Percentiles rank a stretch among this genome's conserved stretches.
These are phyloP conservation scores for Cicer arietinum DNA, from an alignment of 306 rosid genomes.

Conservation along the genomic window DNA sequence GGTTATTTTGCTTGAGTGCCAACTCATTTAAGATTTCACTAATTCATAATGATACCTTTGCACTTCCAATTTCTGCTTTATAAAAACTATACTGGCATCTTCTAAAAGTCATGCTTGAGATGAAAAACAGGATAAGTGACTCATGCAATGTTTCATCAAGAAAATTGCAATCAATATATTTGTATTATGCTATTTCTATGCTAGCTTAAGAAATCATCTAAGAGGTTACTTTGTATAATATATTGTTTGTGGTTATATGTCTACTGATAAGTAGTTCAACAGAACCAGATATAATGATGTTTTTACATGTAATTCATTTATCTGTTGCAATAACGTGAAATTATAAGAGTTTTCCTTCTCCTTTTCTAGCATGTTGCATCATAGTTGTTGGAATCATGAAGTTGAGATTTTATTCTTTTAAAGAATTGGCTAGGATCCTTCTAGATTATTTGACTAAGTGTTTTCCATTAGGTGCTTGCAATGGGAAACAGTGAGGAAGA, in stretches of 20 bases:
- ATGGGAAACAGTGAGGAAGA: constrained; percentile 86
- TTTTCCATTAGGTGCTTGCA: constrained; percentile 33
- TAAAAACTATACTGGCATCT: background rate
- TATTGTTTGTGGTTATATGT: background rate
- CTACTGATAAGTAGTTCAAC: background rate
- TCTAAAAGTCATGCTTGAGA: background rate
- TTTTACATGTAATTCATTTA: too few species aligned
- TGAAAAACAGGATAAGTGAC: background rate
- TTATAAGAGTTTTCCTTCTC: too few species aligned
- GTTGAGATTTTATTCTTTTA: constrained; percentile 20
- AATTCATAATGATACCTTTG: too few species aligned
- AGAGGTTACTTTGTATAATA: background rate
- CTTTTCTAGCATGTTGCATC: too few species aligned
- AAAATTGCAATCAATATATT: background rate
- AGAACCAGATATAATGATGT: background rate
- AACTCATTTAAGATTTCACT: too few species aligned
- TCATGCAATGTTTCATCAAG: constrained; percentile 7
- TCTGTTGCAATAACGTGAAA: too few species aligned
- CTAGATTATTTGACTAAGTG: background rate
- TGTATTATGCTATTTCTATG: background rate
- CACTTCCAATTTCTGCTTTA: too few species aligned
- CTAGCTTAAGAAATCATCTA: background rate
- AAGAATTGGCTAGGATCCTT: constrained; percentile 34
- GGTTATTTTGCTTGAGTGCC: too few species aligned
- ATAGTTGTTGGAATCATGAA: constrained; percentile 13